Conservation (phyloP, 2,329 filamentous ascomycete species). For the Ceratocystis harringtonii region DNA sequence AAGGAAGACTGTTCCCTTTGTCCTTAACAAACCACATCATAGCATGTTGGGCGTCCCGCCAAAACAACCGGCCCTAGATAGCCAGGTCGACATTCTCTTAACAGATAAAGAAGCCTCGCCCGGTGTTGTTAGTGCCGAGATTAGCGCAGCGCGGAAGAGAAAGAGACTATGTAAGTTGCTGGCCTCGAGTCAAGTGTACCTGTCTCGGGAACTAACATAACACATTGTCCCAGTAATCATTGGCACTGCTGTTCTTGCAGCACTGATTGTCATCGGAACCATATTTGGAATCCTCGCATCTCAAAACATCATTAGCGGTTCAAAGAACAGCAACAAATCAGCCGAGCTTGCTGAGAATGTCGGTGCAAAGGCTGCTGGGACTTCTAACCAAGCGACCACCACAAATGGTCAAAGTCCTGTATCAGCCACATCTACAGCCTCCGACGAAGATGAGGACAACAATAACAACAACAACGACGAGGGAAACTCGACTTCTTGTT, state of each 20-base stretch:
- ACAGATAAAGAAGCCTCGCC: not conserved
- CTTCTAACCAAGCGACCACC: not conserved
- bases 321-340: slow-evolving; percentile 7
- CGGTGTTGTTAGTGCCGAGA: not conserved
- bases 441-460: not conserved
- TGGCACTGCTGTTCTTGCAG: slow-evolving; percentile 9
- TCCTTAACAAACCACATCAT: not conserved
- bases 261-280: slow-evolving; percentile 7
- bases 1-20: not conserved
- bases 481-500: not conserved
- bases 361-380: not conserved
- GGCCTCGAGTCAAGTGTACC: not conserved
- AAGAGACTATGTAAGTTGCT: slow-evolving; percentile 2
- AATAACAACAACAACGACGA: not conserved
- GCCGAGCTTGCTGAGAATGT: not conserved
- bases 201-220: not conserved
- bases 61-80: not conserved
- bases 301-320: slow-evolving; percentile 10
- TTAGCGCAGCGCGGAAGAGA: not conserved
- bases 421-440: not conserved
- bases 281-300: slow-evolving; percentile 14
- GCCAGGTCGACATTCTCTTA: slow-evolving; percentile 8
- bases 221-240: not conserved
- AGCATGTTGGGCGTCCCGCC: not conserved
- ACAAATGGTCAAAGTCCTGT: not conserved